Evolutionary conservation across 352 stramenopile genomes (phyloP), one percentile per base, ranked within the genome.

Genomic region (Globisporangium nodosum): DNA sequence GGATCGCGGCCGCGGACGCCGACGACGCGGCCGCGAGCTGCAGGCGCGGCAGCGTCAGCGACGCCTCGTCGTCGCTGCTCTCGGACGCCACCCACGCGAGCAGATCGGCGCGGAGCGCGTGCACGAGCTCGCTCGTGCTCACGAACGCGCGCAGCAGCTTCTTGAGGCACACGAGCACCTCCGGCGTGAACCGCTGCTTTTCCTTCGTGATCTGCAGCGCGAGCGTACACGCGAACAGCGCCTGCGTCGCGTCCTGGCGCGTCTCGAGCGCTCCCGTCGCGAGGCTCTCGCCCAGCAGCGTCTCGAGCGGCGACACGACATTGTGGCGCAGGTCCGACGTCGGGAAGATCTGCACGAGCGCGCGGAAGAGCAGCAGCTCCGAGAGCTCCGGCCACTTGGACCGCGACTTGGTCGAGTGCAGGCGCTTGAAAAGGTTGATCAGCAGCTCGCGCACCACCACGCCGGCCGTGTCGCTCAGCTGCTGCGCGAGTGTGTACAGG

Each of bases 311-410:
- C 46, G 90, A 97, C 21, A 98, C 70, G 30, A 99, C 85, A 52
- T 96, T 90, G 71, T 99, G 94, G n/a, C 89, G 81, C 67, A 94
- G 76, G 76, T 99, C 96, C 6, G 94, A 97, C 2, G 88, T 87
- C 20, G 93, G 92, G 70, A 98, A 99, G 42, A 99, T 81, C 46
- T 96, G 78, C 2, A 76, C 78, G 8, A 98, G 55, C 9, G 84
- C 78, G 56, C 89, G 86, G 57, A 98, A 88, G 31, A 98, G 70
- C 50, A 99, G 70, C 43, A 98, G 64, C 48, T 96, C 89, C 21
- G 88, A 78, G 7, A 94, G 81, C 21, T 83, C 83, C 18, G 93
- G 89, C 90, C 90, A 98, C 49, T 81, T 78, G 37, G 74, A 85
- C n/a, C 70, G 74, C 18, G 82, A 70, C 52, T 91, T 80, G 74